Conservation (phyloP, 2,329 filamentous ascomycete species). For the Sarocladium oryzae region DNA sequence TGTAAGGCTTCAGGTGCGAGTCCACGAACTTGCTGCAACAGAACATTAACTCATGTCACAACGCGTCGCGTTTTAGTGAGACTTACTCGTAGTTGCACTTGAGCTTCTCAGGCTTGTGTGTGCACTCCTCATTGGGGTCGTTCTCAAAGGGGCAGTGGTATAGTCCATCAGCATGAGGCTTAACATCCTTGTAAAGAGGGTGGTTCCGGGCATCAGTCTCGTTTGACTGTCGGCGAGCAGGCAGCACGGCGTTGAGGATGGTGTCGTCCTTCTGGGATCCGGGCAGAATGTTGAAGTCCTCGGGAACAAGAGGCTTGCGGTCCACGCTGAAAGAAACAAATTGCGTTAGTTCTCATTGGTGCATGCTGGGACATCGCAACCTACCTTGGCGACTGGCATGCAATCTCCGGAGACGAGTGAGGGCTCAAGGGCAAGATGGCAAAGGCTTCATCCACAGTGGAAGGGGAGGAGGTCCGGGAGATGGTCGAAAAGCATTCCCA, state of each 20-base stretch:
- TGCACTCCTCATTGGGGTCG: conserved; percentile 53
- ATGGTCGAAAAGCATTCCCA: conserved; percentile 48
- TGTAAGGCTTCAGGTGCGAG: conserved; percentile 93
- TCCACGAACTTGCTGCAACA: conserved; percentile 82
- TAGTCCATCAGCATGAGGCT: conserved; percentile 64
- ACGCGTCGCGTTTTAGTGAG: neutral
- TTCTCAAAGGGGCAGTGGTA: conserved; percentile 91
- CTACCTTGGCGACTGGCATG: conserved; percentile 48
- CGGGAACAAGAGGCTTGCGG: conserved; percentile 23
- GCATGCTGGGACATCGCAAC: conserved; percentile 21
- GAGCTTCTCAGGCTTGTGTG: conserved; percentile 88
- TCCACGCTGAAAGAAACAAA: conserved; percentile 20
- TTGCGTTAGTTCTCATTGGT: neutral
- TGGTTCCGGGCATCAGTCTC: conserved; percentile 59
- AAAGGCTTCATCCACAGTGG: conserved; percentile 43
- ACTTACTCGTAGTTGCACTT: conserved; percentile 99
- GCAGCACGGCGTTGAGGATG: conserved; percentile 1
- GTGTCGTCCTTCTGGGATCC: conserved; percentile 5
- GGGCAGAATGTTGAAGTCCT: conserved; percentile 15
- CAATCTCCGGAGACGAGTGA: conserved; percentile 42
- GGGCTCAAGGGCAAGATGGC: conserved; percentile 22
- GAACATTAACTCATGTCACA: conserved; percentile 16
- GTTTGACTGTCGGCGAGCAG: conserved; percentile 39
- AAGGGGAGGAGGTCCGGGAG: conserved; percentile 45
- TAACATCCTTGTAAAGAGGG: conserved; percentile 62